Conservation (phyloP, 179 eudicot species). For the Pouteria campechiana region DNA sequence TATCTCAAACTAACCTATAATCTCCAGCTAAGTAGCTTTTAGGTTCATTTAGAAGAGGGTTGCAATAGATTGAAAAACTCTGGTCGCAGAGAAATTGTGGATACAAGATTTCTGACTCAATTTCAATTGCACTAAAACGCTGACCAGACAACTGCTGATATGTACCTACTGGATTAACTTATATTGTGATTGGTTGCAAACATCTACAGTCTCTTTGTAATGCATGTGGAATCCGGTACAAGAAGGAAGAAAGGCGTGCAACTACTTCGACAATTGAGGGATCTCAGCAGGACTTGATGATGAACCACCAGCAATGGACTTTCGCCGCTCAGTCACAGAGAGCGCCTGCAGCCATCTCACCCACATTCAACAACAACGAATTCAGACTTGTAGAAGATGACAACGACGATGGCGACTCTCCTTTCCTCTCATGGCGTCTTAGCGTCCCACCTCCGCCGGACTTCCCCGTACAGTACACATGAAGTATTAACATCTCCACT, state of each 20-base stretch:
- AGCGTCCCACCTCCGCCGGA: slow-evolving; percentile 47
- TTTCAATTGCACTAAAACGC: no score
- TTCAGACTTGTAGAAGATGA: slow-evolving; percentile 52
- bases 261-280: slow-evolving; percentile 32
- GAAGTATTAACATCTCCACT: no score
- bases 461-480: no score
- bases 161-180: not conserved
- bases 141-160: no score
- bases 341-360: slow-evolving; percentile 39
- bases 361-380: slow-evolving; percentile 26
- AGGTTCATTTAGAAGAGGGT: no score
- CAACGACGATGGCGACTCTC: slow-evolving; percentile 22
- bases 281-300: slow-evolving; percentile 28
- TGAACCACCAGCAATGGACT: slow-evolving; percentile 43
- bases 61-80: no score
- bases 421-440: slow-evolving; percentile 57
- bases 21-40: no score
- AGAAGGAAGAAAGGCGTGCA: slow-evolving; percentile 93
- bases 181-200: not conserved
- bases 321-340: slow-evolving; percentile 33
- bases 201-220: slow-evolving; percentile 77
- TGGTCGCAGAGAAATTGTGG: no score
- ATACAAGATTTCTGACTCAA: no score
- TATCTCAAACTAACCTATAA: no score
- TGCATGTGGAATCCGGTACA: slow-evolving; percentile 94